Conservation (phyloP, 2,329 filamentous ascomycete genomes). For the Alternaria panax region DNA sequence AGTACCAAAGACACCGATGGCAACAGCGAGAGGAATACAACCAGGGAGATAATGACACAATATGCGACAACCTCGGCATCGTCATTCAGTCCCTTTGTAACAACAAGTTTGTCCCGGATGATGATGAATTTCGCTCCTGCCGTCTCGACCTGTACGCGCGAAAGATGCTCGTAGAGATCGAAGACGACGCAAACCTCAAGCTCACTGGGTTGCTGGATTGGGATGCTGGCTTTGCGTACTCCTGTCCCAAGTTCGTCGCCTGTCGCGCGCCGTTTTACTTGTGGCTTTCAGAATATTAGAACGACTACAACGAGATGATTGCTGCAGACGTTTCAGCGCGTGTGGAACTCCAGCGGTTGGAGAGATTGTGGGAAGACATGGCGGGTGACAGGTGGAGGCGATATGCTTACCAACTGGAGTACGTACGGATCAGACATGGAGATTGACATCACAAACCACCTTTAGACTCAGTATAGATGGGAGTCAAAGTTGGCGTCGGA, state of each 20-base stretch:
- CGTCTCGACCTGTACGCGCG: slow-evolving; percentile 24
- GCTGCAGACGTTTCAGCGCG: slow-evolving; percentile 7
- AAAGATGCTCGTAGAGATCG: slow-evolving; percentile 29
- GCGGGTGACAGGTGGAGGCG: slow-evolving; percentile 28
- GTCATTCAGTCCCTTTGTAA: slow-evolving; percentile 19
- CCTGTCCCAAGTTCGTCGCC: slow-evolving; percentile 27
- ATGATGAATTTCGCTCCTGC: slow-evolving; percentile 12
- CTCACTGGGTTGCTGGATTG: slow-evolving; percentile 36
- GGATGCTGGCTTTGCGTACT: slow-evolving; percentile 26
- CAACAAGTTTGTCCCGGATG: slow-evolving; percentile 14
- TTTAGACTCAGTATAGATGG: neutral
- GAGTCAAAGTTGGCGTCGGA: neutral
- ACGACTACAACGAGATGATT: slow-evolving; percentile 22
- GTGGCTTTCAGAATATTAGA: slow-evolving; percentile 16
- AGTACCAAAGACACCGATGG: neutral
- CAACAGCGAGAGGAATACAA: neutral
- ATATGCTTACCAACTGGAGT: slow-evolving; percentile 32
- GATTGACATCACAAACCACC: neutral
- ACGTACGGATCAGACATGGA: neutral
- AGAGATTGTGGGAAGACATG: slow-evolving; percentile 3
- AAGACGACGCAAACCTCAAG: slow-evolving; percentile 6
- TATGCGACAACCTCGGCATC: slow-evolving; percentile 13
- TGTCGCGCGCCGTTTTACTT: slow-evolving; percentile 27
- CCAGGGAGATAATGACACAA: neutral
- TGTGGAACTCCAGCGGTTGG: slow-evolving; percentile 22